Evolutionary conservation across 768 basidiomycete species (phyloP), one percentile per base, ranked within the genome.

Genomic region (Termitomyces eurrhizus): DNA sequence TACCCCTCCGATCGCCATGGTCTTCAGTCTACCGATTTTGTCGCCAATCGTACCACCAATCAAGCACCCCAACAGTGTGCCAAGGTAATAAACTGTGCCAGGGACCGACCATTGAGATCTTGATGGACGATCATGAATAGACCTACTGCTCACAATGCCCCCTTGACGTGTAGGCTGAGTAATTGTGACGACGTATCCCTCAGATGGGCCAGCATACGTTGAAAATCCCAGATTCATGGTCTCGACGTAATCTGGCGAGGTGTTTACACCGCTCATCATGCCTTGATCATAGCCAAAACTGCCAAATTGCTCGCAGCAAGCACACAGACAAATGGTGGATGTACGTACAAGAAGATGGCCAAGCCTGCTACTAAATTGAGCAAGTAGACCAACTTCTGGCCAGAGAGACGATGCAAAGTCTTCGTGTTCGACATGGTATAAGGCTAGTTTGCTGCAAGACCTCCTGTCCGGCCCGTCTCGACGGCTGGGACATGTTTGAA

Each of bases 241-340:
- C 49, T 68, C 66, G 49, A 78, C 77, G 60, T 78, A 79, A 61
- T 78, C 72, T 48, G 78, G 77, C 14, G 77, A 73, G 14, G 76
- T 77, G 60, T 79, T 79, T n/a, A 79, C 77, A 39, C 78, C 77
- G 35, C 76, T 75, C 78, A 79, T 79, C 75, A 78, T 77, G 24
- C 78, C 78, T 67, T 79, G 78, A 64, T 78, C 78, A 72, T 79
- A 79, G 26, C 78, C 78, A 64, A 79, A 79, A 64, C 80, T 78
- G 46, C 33, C 26, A 41, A 13, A 65, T 29, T 64, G 21, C 33
- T 18, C 16, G 13, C 4, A 18, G 3, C 18, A n/a, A 39, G 4
- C 33, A 32, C 2, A 12, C 16, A 50, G 16, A 52, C 33, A 26
- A 13, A 37, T n/a, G 3, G 14, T 24, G 26, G 32, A 24, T 16